Evolutionary conservation across 768 basidiomycete species (phyloP), one percentile per base, ranked within the genome.

Genomic region (Suillus weaverae): DNA sequence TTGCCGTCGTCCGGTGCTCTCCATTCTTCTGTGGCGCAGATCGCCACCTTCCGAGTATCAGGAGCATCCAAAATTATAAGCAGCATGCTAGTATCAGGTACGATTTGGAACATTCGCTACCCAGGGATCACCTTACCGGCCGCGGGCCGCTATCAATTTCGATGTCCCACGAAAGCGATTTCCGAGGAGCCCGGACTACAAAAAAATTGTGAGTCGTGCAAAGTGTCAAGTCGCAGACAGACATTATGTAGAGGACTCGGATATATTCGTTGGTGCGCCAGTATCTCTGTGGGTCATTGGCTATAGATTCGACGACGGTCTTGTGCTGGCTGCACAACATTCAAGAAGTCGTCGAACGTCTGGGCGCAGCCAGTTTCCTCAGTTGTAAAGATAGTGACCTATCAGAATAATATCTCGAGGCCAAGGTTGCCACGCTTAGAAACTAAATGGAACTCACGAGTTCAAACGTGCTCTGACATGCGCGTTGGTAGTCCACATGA

Each of bases 1-100:
- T 79, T n/a, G 81, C 80, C 64, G 74, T 70, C 11, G 72, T 81
- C 63, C 72, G 79, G 9, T 74, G 70, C 38, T 77, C 80, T 11
- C 70, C 69, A 11, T 70, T 71, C 11, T 71, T 77, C 3, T 75
- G 73, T 6, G 70, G 76, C 22, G 78, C 81, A n/a, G 10, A 20
- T 10, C 68, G 72, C 7, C 74, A 70, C 8, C 71, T 4, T 69
- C 71, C 32, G 70, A 73, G n/a, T 78, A 74, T 65, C 75, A 77
- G 75, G 76, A 73, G 62, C 79, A 74, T 56, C 66, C 48, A 26
- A 32, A 43, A 9, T 53, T 11, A n/a, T 44, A 22, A 44, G 30
- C 8, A 22, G n/a, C 53, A 44, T 22, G n/a, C 48, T 62, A 61
- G 73, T 73, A 30, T 80, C 79, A 64, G 80, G 80, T 2, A 72